Conservation (phyloP, 2,329 filamentous ascomycete species). For the Chrysoporthe austroafricana region DNA sequence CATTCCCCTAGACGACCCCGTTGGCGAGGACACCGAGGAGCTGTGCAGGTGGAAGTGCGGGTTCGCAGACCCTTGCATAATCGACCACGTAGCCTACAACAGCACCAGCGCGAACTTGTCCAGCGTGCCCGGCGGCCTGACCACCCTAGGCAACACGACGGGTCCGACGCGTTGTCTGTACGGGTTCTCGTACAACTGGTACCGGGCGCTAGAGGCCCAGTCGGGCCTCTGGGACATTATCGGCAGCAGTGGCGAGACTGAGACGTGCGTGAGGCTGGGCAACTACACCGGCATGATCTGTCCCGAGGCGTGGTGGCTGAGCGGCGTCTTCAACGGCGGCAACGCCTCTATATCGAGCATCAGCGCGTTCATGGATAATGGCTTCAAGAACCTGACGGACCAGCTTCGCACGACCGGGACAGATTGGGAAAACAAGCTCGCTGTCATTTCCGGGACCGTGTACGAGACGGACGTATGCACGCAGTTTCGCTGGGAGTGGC, state of each 20-base stretch:
- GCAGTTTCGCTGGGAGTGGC: background rate
- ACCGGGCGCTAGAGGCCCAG: background rate
- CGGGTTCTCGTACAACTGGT: background rate
- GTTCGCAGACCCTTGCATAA: constrained; percentile 1
- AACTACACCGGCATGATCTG: constrained; percentile 6
- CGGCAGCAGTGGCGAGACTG: background rate
- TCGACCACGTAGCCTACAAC: constrained; percentile 1
- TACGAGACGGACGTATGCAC: background rate
- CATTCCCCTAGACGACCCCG: background rate
- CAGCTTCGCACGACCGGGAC: constrained; percentile 2
- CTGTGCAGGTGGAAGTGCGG: background rate
- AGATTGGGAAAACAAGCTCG: background rate
- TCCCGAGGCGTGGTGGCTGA: constrained; percentile 1
- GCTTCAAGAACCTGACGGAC: constrained; percentile 1
- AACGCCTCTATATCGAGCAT: constrained; percentile 4
- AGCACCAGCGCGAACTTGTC: background rate
- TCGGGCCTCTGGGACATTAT: background rate
- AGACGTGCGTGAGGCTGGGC: background rate
- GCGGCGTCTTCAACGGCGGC: background rate
- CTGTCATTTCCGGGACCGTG: background rate
- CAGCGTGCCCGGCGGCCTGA: background rate
- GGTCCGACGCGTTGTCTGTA: constrained; percentile 6
- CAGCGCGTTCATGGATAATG: constrained; percentile 7
- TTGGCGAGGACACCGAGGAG: background rate
- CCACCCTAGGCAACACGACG: constrained; percentile 1